Conservation (phyloP, 2,329 filamentous ascomycete species). For the Fusarium sp. region DNA sequence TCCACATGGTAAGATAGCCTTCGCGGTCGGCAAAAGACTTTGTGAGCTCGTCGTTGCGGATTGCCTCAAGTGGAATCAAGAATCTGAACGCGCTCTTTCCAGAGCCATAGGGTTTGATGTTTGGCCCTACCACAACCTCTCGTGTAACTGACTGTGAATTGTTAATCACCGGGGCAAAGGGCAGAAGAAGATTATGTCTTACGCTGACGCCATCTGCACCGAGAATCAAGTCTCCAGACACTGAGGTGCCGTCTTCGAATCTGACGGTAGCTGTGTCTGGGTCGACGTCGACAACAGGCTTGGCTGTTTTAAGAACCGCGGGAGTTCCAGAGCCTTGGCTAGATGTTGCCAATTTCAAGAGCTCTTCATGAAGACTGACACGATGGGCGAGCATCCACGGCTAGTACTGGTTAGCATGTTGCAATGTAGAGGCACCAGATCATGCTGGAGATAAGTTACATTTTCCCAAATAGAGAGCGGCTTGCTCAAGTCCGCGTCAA, state of each 20-base stretch:
- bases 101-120: conserved; percentile 52
- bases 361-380: conserved; percentile 60
- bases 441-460: conserved; percentile 17
- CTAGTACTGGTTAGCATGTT: neutral
- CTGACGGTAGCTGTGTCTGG: conserved; percentile 53
- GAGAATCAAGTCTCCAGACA: conserved; percentile 61
- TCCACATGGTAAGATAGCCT: conserved; percentile 51
- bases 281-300: conserved; percentile 58
- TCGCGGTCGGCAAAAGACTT: conserved; percentile 22
- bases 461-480: conserved; percentile 58
- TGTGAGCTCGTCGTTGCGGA: conserved; percentile 45
- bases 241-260: conserved; percentile 56
- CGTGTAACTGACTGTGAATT: conserved; percentile 36
- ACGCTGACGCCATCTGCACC: conserved; percentile 66
- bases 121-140: conserved; percentile 36
- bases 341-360: conserved; percentile 58
- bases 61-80: conserved; percentile 55
- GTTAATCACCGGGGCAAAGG: accelerated
- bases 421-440: neutral
- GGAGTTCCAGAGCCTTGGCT: conserved; percentile 51
- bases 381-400: conserved; percentile 63
- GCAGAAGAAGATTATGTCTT: conserved; percentile 3
- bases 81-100: conserved; percentile 69
- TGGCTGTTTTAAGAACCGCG: conserved; percentile 54
- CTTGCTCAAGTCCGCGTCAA: conserved; percentile 50